Evolutionary conservation across 2,329 filamentous ascomycete species (phyloP).

Genomic region (Didymella pinodella): DNA sequence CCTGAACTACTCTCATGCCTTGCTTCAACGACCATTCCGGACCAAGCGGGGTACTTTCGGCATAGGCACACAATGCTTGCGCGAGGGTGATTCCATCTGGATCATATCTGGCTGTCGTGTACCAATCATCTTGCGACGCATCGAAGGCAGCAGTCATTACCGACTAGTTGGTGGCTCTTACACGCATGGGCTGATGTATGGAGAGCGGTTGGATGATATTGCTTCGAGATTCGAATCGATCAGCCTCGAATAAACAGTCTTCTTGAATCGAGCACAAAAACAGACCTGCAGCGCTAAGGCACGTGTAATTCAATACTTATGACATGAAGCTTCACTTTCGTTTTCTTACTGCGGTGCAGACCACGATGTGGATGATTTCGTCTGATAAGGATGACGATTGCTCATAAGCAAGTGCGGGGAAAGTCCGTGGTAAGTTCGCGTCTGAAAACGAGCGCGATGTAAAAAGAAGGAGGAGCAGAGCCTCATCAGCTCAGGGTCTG

Average conservation of each 20-base stretch:
- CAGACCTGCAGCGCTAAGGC: too few relatives aligned
- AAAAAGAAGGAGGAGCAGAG: not conserved
- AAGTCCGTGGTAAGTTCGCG: too few relatives aligned
- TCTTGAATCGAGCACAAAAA: too few relatives aligned
- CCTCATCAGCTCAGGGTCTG: not conserved
- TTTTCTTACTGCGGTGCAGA: too few relatives aligned
- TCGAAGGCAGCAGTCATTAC: slow-evolving; percentile 13
- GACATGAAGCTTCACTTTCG: too few relatives aligned
- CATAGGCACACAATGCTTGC: slow-evolving; percentile 26
- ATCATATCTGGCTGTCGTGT: slow-evolving; percentile 28
- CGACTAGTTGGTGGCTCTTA: slow-evolving; percentile 28
- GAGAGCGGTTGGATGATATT: slow-evolving; percentile 15
- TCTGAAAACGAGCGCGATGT: too few relatives aligned
- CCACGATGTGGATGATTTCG: too few relatives aligned
- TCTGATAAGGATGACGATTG: too few relatives aligned
- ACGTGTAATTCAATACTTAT: too few relatives aligned
- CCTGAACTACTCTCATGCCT: slow-evolving; percentile 25
- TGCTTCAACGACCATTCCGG: slow-evolving; percentile 21
- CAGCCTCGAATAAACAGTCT: slow-evolving; percentile 17
- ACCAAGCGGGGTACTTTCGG: slow-evolving; percentile 26
- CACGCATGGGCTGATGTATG: slow-evolving; percentile 32
- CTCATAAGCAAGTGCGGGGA: too few relatives aligned
- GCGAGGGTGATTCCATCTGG: slow-evolving; percentile 25
- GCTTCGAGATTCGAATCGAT: slow-evolving; percentile 21
- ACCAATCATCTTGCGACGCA: slow-evolving; percentile 25